Evolutionary conservation across 805 yeast genomes (phyloP), one percentile per base, ranked within the genome.

Genomic region (Spencermartinsiella europaea): DNA sequence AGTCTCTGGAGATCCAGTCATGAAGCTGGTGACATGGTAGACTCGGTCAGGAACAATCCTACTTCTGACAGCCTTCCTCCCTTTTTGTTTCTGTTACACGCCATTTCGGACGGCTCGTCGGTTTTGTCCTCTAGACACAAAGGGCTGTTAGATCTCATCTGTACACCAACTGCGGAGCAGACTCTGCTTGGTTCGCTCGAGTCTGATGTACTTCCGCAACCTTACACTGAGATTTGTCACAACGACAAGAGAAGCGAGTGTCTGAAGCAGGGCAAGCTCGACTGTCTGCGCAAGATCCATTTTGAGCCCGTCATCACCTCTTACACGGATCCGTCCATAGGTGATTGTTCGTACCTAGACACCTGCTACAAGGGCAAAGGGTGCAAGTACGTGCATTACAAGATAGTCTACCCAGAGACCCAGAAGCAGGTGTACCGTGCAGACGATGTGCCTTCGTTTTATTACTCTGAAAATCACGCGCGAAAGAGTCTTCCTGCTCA

Each of bases 331-430:
- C 45, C 67, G 1, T 66, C 73, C 15, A 62, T 87, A 5, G 97
- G 96, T 0, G 97, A 90, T 64, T 90, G 98, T 62, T 89, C 96
- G 7, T 90, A 90, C 61, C 72, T 90, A 49, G 97, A 90, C 61
- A 89, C 97, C 0, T 90, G 98, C 61, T 96, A 86, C 67, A 88
- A 88, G 64, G 75, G 86, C 62, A 79, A 77, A 49, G 70, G 79
- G 7, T 90, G 97, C 64, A 71, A 93, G 20, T 90, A 85, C 60
- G 72, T 87, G 33, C 98, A 90, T 65, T 90, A 90, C 61, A 40
- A 42, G 41, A 63, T 45, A 28, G 60, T 46, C 28, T 53, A 68
- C 52, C 49, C 60, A 38, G 46, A 54, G 8, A 39, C 17, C 21
- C 35, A 40, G 35, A 15, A 25, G 31, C 7, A 7, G 10, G 31